Percentiles rank a stretch among this genome's conserved stretches.
Conservation (phyloP, 179 eudicot species). For the Dionaea muscipula region DNA sequence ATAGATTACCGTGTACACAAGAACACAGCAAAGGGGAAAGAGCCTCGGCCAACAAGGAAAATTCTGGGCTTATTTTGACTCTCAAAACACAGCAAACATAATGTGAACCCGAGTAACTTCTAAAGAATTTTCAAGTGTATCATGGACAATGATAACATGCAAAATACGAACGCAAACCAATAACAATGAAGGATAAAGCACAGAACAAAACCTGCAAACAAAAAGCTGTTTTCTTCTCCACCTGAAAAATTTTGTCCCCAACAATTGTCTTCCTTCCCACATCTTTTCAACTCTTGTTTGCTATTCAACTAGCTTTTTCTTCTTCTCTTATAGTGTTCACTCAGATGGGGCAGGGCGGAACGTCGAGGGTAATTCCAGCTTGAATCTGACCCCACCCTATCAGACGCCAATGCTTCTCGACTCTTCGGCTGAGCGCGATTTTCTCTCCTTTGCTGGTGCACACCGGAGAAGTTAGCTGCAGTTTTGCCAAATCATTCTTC, state of each 20-base stretch:
- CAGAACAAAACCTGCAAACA: conserved; percentile 6
- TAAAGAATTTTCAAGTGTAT: no score
- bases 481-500: conserved; percentile 72
- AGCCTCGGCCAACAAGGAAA: no score
- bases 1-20: no score
- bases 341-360: conserved; percentile 78
- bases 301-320: background rate
- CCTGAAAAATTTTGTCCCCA: conserved; percentile 23
- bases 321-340: conserved; percentile 10
- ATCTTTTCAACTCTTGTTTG: conserved; percentile 8
- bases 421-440: conserved; percentile 82
- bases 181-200: background rate
- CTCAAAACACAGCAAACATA: no score
- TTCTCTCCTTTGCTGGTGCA: conserved; percentile 95
- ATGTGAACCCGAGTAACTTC: no score
- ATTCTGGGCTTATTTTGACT: no score
- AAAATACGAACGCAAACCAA: no score
- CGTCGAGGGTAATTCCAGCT: conserved; percentile 68
- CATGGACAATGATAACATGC: no score
- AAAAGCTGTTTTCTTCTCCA: conserved; percentile 31
- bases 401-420: conserved; percentile 94
- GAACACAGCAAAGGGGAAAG: no score
- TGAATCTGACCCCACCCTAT: conserved; percentile 98
- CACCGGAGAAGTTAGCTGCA: conserved; percentile 84
- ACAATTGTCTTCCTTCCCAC: conserved; percentile 19